phyloP scores from a whole-genome alignment of 1,284 basidiomycete species.

The Marasmius oreades region DNA sequence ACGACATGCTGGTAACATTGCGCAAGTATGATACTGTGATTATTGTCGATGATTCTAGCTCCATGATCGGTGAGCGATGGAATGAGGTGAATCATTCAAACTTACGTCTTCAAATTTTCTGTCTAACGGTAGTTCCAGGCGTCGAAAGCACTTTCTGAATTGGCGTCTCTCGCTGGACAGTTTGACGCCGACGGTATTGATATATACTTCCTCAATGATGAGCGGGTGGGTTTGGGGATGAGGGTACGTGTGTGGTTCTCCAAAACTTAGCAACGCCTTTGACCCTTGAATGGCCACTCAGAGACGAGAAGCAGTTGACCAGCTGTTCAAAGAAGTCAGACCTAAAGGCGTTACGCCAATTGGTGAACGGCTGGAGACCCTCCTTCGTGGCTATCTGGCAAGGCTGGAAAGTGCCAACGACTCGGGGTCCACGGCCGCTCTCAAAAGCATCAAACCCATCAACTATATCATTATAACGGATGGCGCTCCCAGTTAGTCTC shows the following conservation, averaged over 20 bases:
- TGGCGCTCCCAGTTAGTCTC: constrained; percentile 39
- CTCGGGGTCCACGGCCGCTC: constrained; percentile 24
- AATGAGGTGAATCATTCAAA: constrained; percentile 3
- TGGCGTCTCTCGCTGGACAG: constrained; percentile 35
- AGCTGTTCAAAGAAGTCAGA: constrained; percentile 33
- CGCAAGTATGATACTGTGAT: constrained; percentile 38
- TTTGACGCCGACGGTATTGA: constrained; percentile 46
- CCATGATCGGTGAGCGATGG: constrained; percentile 40
- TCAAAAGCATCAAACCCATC: constrained; percentile 35
- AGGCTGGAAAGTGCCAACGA: constrained; percentile 28
- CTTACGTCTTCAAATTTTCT: neutral
- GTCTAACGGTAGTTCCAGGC: constrained; percentile 28
- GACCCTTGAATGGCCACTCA: constrained; percentile 2
- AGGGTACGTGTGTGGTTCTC: constrained; percentile 22
- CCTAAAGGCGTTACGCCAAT: constrained; percentile 41
- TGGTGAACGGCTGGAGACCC: constrained; percentile 35
- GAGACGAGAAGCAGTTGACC: constrained; percentile 17
- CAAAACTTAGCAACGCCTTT: neutral
- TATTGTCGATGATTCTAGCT: constrained; percentile 44
- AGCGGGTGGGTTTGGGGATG: constrained; percentile 24
- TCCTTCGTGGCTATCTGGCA: constrained; percentile 36
- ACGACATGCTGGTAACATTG: constrained; percentile 30
- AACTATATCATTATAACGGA: constrained; percentile 53
- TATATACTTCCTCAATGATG: constrained; percentile 40
- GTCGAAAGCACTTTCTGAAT: constrained; percentile 32